Percentiles rank a stretch among this genome's conserved stretches.
Conservation (phyloP, 2,329 filamentous ascomycete genomes). For the Neobulgaria alba region DNA sequence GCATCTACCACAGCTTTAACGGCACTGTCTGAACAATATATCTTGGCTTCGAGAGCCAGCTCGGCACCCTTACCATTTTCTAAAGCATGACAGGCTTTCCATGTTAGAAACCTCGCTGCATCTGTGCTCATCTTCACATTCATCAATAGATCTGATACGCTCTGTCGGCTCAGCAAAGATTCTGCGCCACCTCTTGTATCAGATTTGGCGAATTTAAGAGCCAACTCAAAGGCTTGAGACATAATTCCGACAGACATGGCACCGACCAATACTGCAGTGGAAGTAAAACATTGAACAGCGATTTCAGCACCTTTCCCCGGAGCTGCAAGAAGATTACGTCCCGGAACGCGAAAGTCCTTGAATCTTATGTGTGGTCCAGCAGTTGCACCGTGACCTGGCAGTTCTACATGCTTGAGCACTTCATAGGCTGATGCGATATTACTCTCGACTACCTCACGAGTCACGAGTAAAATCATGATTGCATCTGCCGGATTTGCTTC, state of each 20-base stretch:
- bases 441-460: slow-evolving; percentile 37
- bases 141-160: slow-evolving; percentile 42
- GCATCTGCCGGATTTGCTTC: slow-evolving; percentile 26
- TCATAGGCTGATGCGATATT: slow-evolving; percentile 36
- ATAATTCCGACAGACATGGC: slow-evolving; percentile 47
- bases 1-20: slow-evolving; percentile 40
- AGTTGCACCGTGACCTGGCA: slow-evolving; percentile 38
- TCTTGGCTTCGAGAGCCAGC: slow-evolving; percentile 40
- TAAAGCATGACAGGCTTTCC: slow-evolving; percentile 38
- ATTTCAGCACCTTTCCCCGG: slow-evolving; percentile 36
- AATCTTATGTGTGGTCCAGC: slow-evolving; percentile 42
- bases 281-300: slow-evolving; percentile 34
- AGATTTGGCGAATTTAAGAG: slow-evolving; percentile 39
- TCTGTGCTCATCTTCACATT: slow-evolving; percentile 44
- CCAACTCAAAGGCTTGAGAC: slow-evolving; percentile 43
- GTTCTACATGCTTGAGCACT: slow-evolving; percentile 38
- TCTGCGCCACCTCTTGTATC: slow-evolving; percentile 38
- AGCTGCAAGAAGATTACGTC: slow-evolving; percentile 36
- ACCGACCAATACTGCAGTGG: slow-evolving; percentile 39
- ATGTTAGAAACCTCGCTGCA: slow-evolving; percentile 39
- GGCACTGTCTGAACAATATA: slow-evolving; percentile 41
- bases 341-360: slow-evolving; percentile 39
- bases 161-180: slow-evolving; percentile 39
- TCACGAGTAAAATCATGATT: slow-evolving; percentile 43
- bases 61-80: slow-evolving; percentile 37